phyloP scores from a whole-genome alignment of 1,284 basidiomycete species.

The Ceratobasidium sp. region DNA sequence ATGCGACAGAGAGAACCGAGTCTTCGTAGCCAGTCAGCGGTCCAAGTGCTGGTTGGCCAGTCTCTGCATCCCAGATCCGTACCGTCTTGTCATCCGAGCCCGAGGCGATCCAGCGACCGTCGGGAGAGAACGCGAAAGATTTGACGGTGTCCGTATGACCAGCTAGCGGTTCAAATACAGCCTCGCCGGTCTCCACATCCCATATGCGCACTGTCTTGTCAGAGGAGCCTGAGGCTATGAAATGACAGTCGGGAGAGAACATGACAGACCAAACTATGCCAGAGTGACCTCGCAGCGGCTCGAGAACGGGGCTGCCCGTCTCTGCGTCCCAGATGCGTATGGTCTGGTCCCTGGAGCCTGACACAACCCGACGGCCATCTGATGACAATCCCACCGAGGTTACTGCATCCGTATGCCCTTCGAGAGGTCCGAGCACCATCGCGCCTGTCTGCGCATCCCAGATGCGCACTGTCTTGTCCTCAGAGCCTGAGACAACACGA shows the following conservation, averaged over 20 bases:
- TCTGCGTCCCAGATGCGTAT: conserved; percentile 37
- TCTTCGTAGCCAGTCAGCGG: conserved; percentile 24
- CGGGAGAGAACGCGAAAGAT: too few relatives aligned
- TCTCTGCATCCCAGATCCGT: too few relatives aligned
- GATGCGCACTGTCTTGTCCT: conserved; percentile 19
- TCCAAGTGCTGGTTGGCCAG: background rate
- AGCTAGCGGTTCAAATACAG: background rate
- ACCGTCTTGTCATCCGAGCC: too few relatives aligned
- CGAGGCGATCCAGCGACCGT: too few relatives aligned
- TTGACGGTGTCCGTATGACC: background rate
- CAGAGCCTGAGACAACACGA: background rate
- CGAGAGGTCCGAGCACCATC: background rate
- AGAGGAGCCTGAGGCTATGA: conserved; percentile 10
- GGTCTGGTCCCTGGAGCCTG: background rate
- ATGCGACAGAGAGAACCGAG: background rate
- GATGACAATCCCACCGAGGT: background rate
- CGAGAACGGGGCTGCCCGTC: background rate
- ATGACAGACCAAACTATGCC: background rate
- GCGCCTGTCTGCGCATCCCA: conserved; percentile 22
- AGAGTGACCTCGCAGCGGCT: conserved; percentile 29
- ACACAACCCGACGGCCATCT: conserved; percentile 15
- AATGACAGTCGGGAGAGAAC: conserved; percentile 31
- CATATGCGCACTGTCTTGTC: conserved; percentile 32
- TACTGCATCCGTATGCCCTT: background rate
- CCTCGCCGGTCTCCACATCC: background rate